These are phyloP conservation scores for Cytospora leucostoma DNA, from an alignment of 2,329 filamentous ascomycete genomes.

Conservation along the genomic window DNA sequence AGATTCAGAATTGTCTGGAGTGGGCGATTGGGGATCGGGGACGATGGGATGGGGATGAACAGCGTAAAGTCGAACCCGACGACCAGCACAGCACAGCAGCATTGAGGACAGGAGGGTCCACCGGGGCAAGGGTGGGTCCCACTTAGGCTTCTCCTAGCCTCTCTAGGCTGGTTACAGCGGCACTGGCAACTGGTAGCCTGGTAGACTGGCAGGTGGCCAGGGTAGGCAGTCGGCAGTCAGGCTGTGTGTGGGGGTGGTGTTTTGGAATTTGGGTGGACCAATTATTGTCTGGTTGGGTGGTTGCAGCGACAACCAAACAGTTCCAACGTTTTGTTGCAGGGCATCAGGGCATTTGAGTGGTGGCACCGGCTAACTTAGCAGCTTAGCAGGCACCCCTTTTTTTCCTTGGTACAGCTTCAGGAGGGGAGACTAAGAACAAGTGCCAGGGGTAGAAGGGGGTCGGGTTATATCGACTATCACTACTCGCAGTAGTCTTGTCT, in stretches of 20 bases:
- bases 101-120: constrained; percentile 1
- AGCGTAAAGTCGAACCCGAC: not conserved
- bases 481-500: too few relatives aligned
- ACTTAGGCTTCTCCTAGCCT: constrained; percentile 1
- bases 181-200: not conserved
- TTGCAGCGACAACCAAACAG: not conserved
- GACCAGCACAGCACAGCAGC: constrained; percentile 14
- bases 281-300: not conserved
- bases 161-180: constrained; percentile 13
- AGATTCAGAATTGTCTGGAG: constrained; percentile 12
- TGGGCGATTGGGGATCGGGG: constrained; percentile 2
- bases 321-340: not conserved
- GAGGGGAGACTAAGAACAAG: not conserved
- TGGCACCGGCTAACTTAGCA: not conserved
- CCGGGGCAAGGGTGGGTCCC: constrained; percentile 11
- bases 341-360: not conserved
- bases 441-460: not conserved
- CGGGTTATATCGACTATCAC: too few relatives aligned
- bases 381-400: not conserved
- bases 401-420: not conserved
- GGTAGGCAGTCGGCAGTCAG: too few relatives aligned
- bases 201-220: not conserved
- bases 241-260: not conserved
- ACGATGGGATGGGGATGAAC: constrained; percentile 1
- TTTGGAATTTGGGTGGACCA: not conserved